phyloP scores from a whole-genome alignment of 2,329 filamentous ascomycete species.

The Pseudocercospora musae region DNA sequence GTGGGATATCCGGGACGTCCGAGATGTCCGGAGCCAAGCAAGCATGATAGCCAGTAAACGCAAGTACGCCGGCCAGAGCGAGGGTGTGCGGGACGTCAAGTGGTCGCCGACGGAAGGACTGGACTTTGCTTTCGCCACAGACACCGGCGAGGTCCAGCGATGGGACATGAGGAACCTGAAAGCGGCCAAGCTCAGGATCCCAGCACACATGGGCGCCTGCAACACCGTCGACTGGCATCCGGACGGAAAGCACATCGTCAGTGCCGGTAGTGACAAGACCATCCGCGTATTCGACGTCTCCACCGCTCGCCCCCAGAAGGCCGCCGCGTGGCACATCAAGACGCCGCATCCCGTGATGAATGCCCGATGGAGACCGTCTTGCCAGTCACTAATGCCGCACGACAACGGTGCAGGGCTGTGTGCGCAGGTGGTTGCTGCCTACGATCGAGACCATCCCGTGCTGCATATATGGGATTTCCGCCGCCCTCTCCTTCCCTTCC shows the following conservation, averaged over 20 bases:
- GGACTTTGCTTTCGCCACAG: conserved; percentile 62
- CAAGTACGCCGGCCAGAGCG: conserved; percentile 56
- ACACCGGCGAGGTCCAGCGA: conserved; percentile 60
- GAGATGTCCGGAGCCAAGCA: conserved; percentile 30
- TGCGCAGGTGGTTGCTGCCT: conserved; percentile 61
- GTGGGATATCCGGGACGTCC: conserved; percentile 61
- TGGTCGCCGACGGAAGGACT: conserved; percentile 63
- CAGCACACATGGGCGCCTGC: conserved; percentile 56
- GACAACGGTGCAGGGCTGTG: conserved; percentile 56
- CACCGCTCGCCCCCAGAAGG: conserved; percentile 56
- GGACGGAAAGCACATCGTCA: conserved; percentile 62
- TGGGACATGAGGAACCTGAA: conserved; percentile 61
- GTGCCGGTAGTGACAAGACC: conserved; percentile 59
- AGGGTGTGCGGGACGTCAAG: conserved; percentile 60
- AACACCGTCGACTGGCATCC: conserved; percentile 66
- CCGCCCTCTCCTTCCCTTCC: conserved; percentile 59
- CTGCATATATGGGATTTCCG: conserved; percentile 65
- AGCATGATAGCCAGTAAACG: conserved; percentile 54
- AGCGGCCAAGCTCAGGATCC: conserved; percentile 57
- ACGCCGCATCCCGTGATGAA: conserved; percentile 61
- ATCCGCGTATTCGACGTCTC: conserved; percentile 65
- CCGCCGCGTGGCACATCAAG: conserved; percentile 55
- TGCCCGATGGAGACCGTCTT: conserved; percentile 61
- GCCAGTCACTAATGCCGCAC: conserved; percentile 52
- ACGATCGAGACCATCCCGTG: conserved; percentile 58